Evolutionary conservation across 106 monocot genomes (phyloP).

Genomic region (Acorus gramineus): DNA sequence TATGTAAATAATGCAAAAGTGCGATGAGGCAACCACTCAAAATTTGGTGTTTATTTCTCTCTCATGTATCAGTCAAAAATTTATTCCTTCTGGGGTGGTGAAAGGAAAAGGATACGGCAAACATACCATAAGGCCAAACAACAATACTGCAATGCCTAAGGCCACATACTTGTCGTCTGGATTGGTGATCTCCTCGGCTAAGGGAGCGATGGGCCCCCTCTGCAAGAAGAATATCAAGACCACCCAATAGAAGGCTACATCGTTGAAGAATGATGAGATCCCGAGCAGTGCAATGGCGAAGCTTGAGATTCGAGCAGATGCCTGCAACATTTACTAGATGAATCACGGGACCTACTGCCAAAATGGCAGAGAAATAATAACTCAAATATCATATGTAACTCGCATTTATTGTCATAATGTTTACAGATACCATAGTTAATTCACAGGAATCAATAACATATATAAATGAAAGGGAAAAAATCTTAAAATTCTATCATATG

Average conservation of each 20-base stretch:
- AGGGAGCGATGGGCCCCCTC: constrained; percentile 82
- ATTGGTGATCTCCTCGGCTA: constrained; percentile 87
- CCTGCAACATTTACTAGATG: constrained; percentile 20
- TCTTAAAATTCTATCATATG: no score
- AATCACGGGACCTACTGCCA: background rate
- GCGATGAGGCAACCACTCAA: no score
- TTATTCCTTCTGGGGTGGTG: constrained; percentile 14
- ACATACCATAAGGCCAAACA: constrained; percentile 73
- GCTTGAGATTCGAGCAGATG: constrained; percentile 42
- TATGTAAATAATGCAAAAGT: no score
- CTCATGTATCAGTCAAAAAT: constrained; percentile 2
- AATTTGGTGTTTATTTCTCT: no score
- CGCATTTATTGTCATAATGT: no score
- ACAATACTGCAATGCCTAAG: constrained; percentile 59
- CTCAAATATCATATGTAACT: no score
- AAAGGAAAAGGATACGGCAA: constrained; percentile 92
- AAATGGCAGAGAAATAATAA: no score
- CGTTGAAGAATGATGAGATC: constrained; percentile 71
- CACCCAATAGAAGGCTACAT: constrained; percentile 91
- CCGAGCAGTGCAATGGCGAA: constrained; percentile 60
- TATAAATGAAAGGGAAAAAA: no score
- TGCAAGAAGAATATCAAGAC: constrained; percentile 88
- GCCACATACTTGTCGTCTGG: constrained; percentile 45
- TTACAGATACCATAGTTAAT: no score
- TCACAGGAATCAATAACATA: no score